phyloP scores from a whole-genome alignment of 2,329 filamentous ascomycete species.

The Botrytis cinerea region DNA sequence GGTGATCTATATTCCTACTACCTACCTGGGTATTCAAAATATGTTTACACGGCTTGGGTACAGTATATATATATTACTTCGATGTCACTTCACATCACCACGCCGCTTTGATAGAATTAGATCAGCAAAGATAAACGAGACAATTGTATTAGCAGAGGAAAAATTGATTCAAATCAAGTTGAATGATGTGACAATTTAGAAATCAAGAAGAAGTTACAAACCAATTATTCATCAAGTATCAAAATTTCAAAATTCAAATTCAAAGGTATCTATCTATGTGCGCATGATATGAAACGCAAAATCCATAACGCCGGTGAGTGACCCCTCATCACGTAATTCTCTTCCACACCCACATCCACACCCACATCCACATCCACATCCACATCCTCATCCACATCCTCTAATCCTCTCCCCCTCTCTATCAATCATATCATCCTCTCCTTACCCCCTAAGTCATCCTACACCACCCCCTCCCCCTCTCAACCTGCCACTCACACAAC shows the following conservation, averaged over 20 bases:
- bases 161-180: too few relatives aligned
- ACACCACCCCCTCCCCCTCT: constrained; percentile 76
- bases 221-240: not conserved
- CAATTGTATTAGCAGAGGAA: too few relatives aligned
- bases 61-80: too few relatives aligned
- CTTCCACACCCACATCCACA: not conserved
- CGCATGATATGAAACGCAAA: not conserved
- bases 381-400: not conserved
- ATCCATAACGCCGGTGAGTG: too few relatives aligned
- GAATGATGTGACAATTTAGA: too few relatives aligned
- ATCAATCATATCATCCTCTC: not conserved
- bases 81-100: too few relatives aligned
- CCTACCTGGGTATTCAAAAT: too few relatives aligned
- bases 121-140: too few relatives aligned
- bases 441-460: constrained; percentile 33
- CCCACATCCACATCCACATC: too few relatives aligned
- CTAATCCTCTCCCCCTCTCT: not conserved
- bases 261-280: not conserved
- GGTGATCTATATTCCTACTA: too few relatives aligned
- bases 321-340: not conserved
- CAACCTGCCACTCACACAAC: constrained; percentile 82
- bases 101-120: too few relatives aligned
- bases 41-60: too few relatives aligned
- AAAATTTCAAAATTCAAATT: not conserved
- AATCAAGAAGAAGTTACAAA: not conserved